Evolutionary conservation across 2,329 filamentous ascomycete species (phyloP), one percentile per base, ranked within the genome.

Genomic region (Thelonectria discophora): DNA sequence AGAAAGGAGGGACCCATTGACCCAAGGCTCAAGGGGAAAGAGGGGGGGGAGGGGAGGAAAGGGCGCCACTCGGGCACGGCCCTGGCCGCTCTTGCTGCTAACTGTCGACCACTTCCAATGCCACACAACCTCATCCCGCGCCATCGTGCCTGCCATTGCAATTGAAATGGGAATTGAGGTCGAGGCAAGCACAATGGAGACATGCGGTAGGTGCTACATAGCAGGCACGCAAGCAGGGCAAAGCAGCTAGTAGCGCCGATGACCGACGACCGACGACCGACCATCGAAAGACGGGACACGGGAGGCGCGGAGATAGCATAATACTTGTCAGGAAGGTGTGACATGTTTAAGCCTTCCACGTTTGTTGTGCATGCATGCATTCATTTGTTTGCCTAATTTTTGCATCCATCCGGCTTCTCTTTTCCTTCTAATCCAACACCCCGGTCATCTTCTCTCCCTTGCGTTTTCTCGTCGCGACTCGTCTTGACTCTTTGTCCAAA

Each of bases 71-170:
- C 15, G 63, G 66, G 69, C 67, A 70, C 69, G 69, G 69, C 65
- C 69, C 69, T 67, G 58, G 64, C 69, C 66, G 68, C 60, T 64
- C 64, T 66, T 69, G 64, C 63, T 56, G 42, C 18, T 18, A 45
- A 24, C 17, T 43, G 10, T 18, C n/a, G 18, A 18, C 40, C n/a
- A 43, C 40, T 43, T 30, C 27, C 5, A 18, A 43, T 18, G 40
- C 40, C 42, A 45, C 18, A 21, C 42, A 45, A 45, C 42, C 12
- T 45, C 42, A 21, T 13, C 7, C 8, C 42, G 42, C 20, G 24
- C 42, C 21, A 24, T 24, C 21, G 9, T 21, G 18, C 18, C 42
- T 21, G 42, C 17, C 39, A 42, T 20, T 20, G 39, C 17, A 17
- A 42, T 42, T 42, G 39, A 42, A 24, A 17, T 37, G 34, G 34